phyloP scores from a whole-genome alignment of 805 yeast genomes.

The Zygosaccharomyces bailii region DNA sequence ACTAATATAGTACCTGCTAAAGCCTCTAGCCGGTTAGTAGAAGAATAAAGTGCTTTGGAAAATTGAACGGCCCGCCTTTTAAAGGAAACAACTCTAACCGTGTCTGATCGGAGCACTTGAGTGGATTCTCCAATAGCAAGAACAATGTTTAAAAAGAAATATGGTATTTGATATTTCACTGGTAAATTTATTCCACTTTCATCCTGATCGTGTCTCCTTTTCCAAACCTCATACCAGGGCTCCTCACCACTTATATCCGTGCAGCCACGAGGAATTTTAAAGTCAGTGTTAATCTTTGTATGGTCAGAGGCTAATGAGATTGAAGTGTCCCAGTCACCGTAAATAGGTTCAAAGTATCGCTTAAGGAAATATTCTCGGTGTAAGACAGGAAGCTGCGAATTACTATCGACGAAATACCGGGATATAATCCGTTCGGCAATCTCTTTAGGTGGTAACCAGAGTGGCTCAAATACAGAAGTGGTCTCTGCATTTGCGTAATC shows the following conservation, averaged over 20 bases:
- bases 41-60: constrained; percentile 53
- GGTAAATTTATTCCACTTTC: constrained; percentile 46
- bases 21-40: constrained; percentile 62
- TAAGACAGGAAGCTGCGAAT: constrained; percentile 77
- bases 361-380: constrained; percentile 75
- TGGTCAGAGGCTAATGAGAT: constrained; percentile 57
- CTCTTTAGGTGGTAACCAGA: constrained; percentile 58
- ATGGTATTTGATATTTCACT: constrained; percentile 44
- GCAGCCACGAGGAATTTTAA: constrained; percentile 28
- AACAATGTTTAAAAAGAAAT: constrained; percentile 70
- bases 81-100: constrained; percentile 64
- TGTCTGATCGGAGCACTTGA: constrained; percentile 63
- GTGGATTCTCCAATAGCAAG: constrained; percentile 80
- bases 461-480: constrained; percentile 21
- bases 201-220: constrained; percentile 31
- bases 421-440: constrained; percentile 65
- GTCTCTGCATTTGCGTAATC: constrained; percentile 23
- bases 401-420: constrained; percentile 71
- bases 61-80: constrained; percentile 60
- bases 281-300: constrained; percentile 43
- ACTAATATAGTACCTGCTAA: constrained; percentile 68
- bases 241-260: constrained; percentile 9
- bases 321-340: constrained; percentile 59
- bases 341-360: constrained; percentile 69
- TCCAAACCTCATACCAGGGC: constrained; percentile 43